These are phyloP conservation scores for Strobilomyces echinocephalus DNA, from an alignment of 768 basidiomycete species.

Conservation along the genomic window DNA sequence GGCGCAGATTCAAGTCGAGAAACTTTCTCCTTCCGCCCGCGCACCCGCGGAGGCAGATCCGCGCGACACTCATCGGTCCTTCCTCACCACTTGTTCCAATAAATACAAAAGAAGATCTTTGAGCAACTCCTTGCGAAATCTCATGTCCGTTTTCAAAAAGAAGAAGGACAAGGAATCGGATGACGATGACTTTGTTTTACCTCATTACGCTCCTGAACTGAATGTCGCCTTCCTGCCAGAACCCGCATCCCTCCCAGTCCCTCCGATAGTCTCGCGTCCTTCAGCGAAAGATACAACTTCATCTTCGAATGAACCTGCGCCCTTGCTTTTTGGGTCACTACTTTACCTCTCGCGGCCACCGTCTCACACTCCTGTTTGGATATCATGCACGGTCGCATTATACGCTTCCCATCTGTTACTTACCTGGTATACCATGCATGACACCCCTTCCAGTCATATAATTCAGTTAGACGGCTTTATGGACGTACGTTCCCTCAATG, in stretches of 20 bases:
- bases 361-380: slow-evolving; percentile 44
- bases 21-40: slow-evolving; percentile 9
- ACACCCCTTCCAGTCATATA: slow-evolving; percentile 39
- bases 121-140: slow-evolving; percentile 58
- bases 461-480: slow-evolving; percentile 50
- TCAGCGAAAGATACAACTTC: background rate
- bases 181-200: slow-evolving; percentile 17
- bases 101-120: slow-evolving; percentile 49
- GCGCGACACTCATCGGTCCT: slow-evolving; percentile 13
- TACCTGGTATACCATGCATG: slow-evolving; percentile 40
- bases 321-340: slow-evolving; percentile 28
- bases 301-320: background rate
- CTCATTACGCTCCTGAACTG: slow-evolving; percentile 7
- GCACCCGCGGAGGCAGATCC: slow-evolving; percentile 14
- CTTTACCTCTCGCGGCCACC: slow-evolving; percentile 43
- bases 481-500: slow-evolving; percentile 62
- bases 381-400: slow-evolving; percentile 38
- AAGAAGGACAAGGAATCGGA: slow-evolving; percentile 28
- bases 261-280: slow-evolving; percentile 1
- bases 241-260: background rate
- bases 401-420: slow-evolving; percentile 42
- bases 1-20: slow-evolving; percentile 5
- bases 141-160: slow-evolving; percentile 61
- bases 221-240: background rate
- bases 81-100: slow-evolving; percentile 19